phyloP scores from a whole-genome alignment of 148 eudicot species.

The Talinum fruticosum region DNA sequence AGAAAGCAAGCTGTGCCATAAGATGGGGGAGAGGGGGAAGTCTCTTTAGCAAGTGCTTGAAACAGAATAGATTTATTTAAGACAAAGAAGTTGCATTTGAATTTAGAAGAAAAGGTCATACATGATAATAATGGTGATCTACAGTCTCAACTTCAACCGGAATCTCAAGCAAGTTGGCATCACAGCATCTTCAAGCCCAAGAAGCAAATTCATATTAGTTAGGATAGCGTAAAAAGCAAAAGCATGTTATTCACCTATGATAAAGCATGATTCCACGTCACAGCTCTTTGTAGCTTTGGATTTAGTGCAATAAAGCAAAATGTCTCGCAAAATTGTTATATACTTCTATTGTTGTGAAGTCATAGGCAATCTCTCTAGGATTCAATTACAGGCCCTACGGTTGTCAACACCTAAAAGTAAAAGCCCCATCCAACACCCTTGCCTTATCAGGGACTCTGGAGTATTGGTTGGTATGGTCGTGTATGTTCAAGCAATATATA shows the following conservation, averaged over 20 bases:
- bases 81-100: background rate
- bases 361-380: background rate
- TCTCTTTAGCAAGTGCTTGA: background rate
- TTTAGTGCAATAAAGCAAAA: background rate
- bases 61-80: background rate
- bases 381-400: background rate
- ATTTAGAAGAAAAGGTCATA: constrained; percentile 24
- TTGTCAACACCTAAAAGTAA: background rate
- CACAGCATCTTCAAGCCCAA: constrained; percentile 41
- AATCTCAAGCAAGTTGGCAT: constrained; percentile 52
- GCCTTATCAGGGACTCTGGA: too few species aligned
- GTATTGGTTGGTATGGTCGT: background rate
- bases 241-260: background rate
- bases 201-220: background rate
- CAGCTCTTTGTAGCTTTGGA: background rate
- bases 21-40: background rate
- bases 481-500: background rate
- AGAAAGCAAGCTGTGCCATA: constrained; percentile 58
- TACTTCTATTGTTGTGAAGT: background rate
- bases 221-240: background rate
- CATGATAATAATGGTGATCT: constrained; percentile 76
- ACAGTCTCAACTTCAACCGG: constrained; percentile 70
- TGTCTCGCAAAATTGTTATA: background rate
- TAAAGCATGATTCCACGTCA: background rate
- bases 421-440: too few species aligned